phyloP scores from a whole-genome alignment of 345 rosid genomes.

The Citropsis articulata region DNA sequence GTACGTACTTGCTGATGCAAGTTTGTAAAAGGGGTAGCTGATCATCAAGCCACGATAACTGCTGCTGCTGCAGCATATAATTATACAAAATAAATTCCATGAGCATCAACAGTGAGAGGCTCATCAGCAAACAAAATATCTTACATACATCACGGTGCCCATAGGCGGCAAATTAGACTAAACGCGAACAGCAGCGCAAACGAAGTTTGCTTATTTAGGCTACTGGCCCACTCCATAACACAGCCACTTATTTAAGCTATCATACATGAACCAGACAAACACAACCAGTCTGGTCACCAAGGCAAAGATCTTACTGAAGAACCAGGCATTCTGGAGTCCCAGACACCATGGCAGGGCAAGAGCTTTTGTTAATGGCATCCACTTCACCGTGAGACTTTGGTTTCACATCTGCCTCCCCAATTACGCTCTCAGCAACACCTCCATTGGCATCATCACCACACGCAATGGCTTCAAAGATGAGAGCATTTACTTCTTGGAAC shows the following conservation, averaged over 20 bases:
- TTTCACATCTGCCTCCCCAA: constrained; percentile 24
- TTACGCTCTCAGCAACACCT: constrained; percentile 17
- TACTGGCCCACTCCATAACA: constrained; percentile 5
- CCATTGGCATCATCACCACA: constrained; percentile 17
- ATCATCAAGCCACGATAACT: too few species aligned
- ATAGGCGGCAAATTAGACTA: background rate
- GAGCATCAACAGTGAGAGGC: background rate
- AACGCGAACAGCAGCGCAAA: constrained; percentile 19
- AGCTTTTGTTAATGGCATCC: constrained; percentile 32
- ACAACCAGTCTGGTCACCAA: background rate
- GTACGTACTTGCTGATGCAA: background rate
- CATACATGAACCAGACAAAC: constrained; percentile 3
- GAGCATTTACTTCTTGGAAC: constrained; percentile 64
- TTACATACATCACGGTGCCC: constrained; percentile 6
- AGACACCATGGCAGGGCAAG: constrained; percentile 38
- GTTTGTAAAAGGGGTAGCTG: background rate
- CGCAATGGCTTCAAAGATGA: constrained; percentile 61
- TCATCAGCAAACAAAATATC: constrained; percentile 7
- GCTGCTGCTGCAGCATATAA: background rate
- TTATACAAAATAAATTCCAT: background rate
- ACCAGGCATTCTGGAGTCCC: constrained; percentile 72
- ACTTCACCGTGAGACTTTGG: constrained; percentile 17
- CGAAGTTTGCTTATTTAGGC: constrained; percentile 33
- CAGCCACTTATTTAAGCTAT: background rate
- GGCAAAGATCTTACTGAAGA: constrained; percentile 47